Percentiles rank a stretch among this genome's conserved stretches.
These are phyloP conservation scores for Chlorella variabilis DNA, from an alignment of 163 green algal species.

Conservation along the genomic window DNA sequence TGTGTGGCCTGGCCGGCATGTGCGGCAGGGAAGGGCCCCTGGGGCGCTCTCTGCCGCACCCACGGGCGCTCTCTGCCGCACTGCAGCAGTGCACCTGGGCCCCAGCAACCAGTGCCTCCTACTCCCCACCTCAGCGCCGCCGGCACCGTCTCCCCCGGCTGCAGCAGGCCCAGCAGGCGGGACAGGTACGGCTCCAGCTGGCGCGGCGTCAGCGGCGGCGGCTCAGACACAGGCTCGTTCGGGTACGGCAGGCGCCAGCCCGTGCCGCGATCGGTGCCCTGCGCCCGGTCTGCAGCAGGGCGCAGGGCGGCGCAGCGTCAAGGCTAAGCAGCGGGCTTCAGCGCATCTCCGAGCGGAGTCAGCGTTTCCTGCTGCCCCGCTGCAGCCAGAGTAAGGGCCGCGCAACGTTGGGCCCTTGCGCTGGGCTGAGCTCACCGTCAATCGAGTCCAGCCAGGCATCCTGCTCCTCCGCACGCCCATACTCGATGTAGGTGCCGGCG, in stretches of 20 bases:
- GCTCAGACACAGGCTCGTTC: slow-evolving; percentile 34
- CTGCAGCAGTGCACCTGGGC: too few relatives aligned
- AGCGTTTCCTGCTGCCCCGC: too few relatives aligned
- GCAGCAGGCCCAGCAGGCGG: slow-evolving; percentile 3
- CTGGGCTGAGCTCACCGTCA: slow-evolving; percentile 12
- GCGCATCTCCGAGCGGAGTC: too few relatives aligned
- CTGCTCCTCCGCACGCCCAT: slow-evolving; percentile 1
- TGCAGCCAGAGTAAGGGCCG: too few relatives aligned
- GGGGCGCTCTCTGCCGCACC: too few relatives aligned
- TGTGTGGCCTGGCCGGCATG: too few relatives aligned
- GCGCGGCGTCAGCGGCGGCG: background rate
- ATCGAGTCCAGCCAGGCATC: slow-evolving; percentile 32
- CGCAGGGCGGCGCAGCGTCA: background rate
- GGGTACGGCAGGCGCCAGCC: background rate
- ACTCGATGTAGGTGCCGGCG: slow-evolving; percentile 12
- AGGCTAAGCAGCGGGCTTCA: too few relatives aligned
- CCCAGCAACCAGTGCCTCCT: too few relatives aligned
- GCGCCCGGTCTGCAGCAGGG: slow-evolving; percentile 1
- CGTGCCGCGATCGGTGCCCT: background rate
- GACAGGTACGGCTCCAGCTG: background rate
- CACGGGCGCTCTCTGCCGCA: too few relatives aligned
- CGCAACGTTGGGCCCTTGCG: too few relatives aligned
- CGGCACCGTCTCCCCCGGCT: slow-evolving; percentile 24
- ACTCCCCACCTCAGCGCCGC: slow-evolving; percentile 15
- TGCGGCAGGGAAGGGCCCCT: too few relatives aligned